Conservation (phyloP, 2,329 filamentous ascomycete species). For the Epichloe scottii region DNA sequence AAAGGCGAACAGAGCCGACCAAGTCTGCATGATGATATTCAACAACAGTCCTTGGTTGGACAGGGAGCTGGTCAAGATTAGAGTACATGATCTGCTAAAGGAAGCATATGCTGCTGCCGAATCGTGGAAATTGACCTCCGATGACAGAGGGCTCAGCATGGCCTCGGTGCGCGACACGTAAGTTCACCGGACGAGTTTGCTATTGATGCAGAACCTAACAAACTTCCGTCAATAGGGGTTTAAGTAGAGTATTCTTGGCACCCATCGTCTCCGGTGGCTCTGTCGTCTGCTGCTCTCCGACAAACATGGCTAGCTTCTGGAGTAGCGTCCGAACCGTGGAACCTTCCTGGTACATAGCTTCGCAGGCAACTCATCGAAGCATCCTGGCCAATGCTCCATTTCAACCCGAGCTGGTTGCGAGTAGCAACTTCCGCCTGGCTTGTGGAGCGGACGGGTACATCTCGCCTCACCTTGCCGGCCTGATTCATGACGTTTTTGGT, state of each 20-base stretch:
- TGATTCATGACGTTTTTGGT: constrained; percentile 3
- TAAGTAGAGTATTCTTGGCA: background rate
- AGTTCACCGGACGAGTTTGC: background rate
- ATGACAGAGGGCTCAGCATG: constrained; percentile 4
- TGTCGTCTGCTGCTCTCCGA: background rate
- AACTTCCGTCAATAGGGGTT: background rate
- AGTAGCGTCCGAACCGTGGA: background rate
- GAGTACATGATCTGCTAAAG: background rate
- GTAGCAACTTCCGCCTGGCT: background rate
- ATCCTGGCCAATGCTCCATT: background rate
- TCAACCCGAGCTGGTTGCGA: background rate
- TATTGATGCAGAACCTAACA: background rate
- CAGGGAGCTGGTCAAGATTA: constrained; percentile 1
- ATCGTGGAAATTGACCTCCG: constrained; percentile 1
- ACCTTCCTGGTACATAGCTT: background rate
- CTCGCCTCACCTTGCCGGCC: background rate
- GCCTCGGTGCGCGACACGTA: constrained; percentile 3
- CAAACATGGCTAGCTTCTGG: background rate
- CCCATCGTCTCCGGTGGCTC: background rate
- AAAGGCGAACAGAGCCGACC: constrained; percentile 2
- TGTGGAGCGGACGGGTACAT: background rate
- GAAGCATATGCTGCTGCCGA: constrained; percentile 2
- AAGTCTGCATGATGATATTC: constrained; percentile 1
- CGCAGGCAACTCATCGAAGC: background rate
- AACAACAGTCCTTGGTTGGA: constrained; percentile 3